phyloP scores from a whole-genome alignment of 1,284 basidiomycete species.

The Cutaneotrichosporon arboriforme region DNA sequence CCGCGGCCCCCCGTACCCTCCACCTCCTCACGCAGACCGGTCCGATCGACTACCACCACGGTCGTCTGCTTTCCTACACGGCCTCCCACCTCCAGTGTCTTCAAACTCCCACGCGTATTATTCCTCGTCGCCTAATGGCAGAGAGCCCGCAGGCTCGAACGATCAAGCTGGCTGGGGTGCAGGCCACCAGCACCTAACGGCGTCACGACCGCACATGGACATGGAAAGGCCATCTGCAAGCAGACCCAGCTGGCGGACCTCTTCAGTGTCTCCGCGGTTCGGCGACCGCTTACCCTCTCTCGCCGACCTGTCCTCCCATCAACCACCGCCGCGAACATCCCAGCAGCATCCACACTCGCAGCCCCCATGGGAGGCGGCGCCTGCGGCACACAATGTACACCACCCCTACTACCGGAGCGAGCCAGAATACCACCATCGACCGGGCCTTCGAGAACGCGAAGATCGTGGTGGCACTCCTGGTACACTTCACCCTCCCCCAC shows the following conservation, averaged over 20 bases:
- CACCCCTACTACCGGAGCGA: too few relatives aligned
- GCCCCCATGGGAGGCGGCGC: too few relatives aligned
- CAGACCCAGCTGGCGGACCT: neutral
- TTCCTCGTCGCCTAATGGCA: constrained; percentile 12
- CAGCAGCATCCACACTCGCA: too few relatives aligned
- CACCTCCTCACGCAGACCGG: neutral
- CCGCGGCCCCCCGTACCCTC: constrained; percentile 4
- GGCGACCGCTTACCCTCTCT: constrained; percentile 20
- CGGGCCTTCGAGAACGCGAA: too few relatives aligned
- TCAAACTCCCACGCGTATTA: constrained; percentile 11
- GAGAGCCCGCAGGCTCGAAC: constrained; percentile 8
- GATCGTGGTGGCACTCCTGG: too few relatives aligned
- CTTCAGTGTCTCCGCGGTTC: constrained; percentile 7
- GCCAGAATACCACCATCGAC: too few relatives aligned
- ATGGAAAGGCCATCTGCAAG: neutral
- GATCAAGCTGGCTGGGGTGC: constrained; percentile 1
- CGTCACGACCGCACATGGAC: constrained; percentile 3
- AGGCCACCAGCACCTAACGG: neutral
- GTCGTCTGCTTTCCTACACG: constrained; percentile 16
- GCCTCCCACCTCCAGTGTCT: constrained; percentile 18
- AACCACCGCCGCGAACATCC: neutral
- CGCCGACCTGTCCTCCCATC: constrained; percentile 11
- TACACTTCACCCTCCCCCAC: too few relatives aligned
- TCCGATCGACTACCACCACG: neutral
- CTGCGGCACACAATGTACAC: too few relatives aligned